Evolutionary conservation across 768 basidiomycete species (phyloP).

Genomic region (Lactifluus piperatus): DNA sequence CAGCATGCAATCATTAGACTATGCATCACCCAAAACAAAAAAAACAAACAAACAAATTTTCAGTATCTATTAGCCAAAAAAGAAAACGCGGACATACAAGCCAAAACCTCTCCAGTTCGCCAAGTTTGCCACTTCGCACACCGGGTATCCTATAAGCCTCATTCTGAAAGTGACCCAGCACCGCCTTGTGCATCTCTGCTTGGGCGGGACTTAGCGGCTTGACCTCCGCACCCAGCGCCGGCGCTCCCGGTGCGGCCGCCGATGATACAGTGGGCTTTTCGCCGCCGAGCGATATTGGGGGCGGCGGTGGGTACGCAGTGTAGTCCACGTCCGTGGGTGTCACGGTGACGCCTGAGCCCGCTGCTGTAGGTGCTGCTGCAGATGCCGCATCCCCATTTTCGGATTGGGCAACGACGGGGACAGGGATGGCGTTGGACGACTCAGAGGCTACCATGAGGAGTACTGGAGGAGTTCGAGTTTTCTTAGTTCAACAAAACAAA

Average conservation of each 20-base stretch:
- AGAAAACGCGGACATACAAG: conserved; percentile 35
- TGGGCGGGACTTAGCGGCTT: conserved; percentile 35
- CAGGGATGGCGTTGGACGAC: background rate
- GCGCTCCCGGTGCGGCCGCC: no score
- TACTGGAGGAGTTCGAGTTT: no score
- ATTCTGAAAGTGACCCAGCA: conserved; percentile 52
- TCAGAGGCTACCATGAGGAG: no score
- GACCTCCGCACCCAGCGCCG: no score
- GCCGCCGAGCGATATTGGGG: background rate
- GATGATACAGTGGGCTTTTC: conserved; percentile 1
- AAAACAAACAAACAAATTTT: background rate
- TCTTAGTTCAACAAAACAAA: no score
- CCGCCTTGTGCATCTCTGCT: conserved; percentile 41
- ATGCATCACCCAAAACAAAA: background rate
- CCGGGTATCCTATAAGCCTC: conserved; percentile 44
- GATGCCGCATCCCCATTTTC: conserved; percentile 4
- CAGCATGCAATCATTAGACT: conserved; percentile 63
- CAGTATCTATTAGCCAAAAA: no score
- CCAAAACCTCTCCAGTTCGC: conserved; percentile 71
- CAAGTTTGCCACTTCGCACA: conserved; percentile 35
- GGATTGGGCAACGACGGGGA: background rate
- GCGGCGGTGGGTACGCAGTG: conserved; percentile 9
- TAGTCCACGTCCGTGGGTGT: background rate
- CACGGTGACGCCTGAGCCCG: no score
- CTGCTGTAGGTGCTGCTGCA: no score